Evolutionary conservation across 192 early-diverging fungal genomes (phyloP).

Genomic region (Backusella liffmaniae): DNA sequence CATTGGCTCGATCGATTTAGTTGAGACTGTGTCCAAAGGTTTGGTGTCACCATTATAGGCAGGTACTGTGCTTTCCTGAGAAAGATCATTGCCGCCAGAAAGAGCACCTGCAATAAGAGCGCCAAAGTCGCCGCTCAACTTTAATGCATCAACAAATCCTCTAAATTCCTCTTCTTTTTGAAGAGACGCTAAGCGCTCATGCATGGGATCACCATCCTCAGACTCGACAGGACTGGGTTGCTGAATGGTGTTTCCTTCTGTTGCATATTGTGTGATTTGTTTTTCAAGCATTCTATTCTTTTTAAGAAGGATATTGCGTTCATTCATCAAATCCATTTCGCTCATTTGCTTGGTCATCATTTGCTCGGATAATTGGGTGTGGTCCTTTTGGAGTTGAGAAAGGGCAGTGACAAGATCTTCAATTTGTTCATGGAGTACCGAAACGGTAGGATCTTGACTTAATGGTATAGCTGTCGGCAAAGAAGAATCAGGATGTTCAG

Average conservation of each 20-base stretch:
- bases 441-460: constrained; percentile 9
- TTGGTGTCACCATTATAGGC: neutral
- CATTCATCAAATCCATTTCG: constrained; percentile 43
- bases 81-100: neutral
- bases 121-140: constrained; percentile 35
- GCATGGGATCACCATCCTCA: constrained; percentile 2
- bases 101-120: constrained; percentile 33
- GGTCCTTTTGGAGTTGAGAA: constrained; percentile 70
- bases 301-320: constrained; percentile 52
- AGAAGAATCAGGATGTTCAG: neutral
- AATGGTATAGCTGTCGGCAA: constrained; percentile 1
- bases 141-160: constrained; percentile 26
- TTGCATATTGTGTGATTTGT: constrained; percentile 25
- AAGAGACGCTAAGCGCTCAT: neutral
- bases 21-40: neutral
- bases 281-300: constrained; percentile 4
- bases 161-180: constrained; percentile 27
- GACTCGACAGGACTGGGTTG: constrained; percentile 12
- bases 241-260: constrained; percentile 25
- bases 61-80: neutral
- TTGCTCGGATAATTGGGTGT: constrained; percentile 59
- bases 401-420: constrained; percentile 63
- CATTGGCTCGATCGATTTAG: neutral
- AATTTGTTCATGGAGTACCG: constrained; percentile 52
- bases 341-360: constrained; percentile 56